Conservation (phyloP, 306 rosid species). For the Trichosanthes cucumerina region DNA sequence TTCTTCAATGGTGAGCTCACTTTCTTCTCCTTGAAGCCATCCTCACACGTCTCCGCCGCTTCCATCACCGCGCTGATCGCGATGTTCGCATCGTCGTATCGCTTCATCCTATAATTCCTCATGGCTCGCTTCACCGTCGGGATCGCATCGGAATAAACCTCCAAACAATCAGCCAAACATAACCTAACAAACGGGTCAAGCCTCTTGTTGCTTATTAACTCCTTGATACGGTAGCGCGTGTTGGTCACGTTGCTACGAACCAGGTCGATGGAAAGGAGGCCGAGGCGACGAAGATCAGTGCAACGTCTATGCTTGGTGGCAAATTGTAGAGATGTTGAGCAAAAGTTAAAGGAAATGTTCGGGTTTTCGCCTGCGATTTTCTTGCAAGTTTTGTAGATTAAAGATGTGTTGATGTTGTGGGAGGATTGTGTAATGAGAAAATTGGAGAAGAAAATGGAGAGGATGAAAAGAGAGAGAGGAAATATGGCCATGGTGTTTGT, state of each 20-base stretch:
- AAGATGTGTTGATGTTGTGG: background rate
- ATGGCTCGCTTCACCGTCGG: slow-evolving; percentile 25
- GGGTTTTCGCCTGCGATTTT: background rate
- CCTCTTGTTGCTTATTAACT: slow-evolving; percentile 13
- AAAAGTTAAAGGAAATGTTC: slow-evolving; percentile 10
- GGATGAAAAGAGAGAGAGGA: background rate
- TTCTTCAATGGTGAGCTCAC: slow-evolving; percentile 37
- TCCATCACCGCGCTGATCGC: slow-evolving; percentile 46
- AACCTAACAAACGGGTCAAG: slow-evolving; percentile 9
- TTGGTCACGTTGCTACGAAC: background rate
- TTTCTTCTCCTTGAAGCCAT: slow-evolving; percentile 37
- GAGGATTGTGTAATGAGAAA: background rate
- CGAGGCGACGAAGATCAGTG: slow-evolving; percentile 5
- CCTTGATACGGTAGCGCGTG: background rate
- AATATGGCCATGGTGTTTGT: background rate
- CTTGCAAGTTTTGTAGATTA: slow-evolving; percentile 1
- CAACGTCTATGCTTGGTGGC: background rate
- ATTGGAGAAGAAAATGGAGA: background rate
- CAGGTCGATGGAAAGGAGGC: slow-evolving; percentile 11
- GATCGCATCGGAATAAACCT: slow-evolving; percentile 34
- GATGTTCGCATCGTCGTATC: slow-evolving; percentile 16
- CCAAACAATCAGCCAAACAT: slow-evolving; percentile 47
- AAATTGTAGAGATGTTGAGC: slow-evolving; percentile 8
- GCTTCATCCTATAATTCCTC: slow-evolving; percentile 25
- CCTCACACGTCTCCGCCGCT: slow-evolving; percentile 37